Percentiles rank a stretch among this genome's conserved stretches.
Evolutionary conservation across 768 basidiomycete species (phyloP).

Genomic region (Leccinum boreale): DNA sequence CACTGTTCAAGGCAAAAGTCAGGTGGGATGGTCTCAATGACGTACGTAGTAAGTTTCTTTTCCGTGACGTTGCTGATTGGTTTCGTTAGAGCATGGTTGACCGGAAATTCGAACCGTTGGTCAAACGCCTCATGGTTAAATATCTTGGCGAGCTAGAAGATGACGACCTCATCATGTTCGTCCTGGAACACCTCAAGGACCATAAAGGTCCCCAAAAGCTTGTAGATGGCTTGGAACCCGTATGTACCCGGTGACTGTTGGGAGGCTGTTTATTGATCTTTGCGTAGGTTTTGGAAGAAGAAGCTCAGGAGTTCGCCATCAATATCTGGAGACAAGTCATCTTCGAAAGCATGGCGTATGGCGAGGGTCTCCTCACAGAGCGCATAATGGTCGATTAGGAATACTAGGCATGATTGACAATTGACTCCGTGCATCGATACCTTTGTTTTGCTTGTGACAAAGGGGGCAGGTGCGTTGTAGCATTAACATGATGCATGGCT

Average conservation of each 20-base stretch:
- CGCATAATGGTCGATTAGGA: conserved; percentile 72
- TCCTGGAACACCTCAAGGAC: conserved; percentile 88
- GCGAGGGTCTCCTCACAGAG: conserved; percentile 84
- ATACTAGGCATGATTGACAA: conserved; percentile 6
- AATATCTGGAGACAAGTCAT: conserved; percentile 89
- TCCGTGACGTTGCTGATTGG: conserved; percentile 11
- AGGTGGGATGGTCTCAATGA: conserved; percentile 91
- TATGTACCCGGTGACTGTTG: conserved; percentile 42
- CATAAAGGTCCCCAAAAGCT: conserved; percentile 83
- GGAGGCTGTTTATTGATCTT: conserved; percentile 2
- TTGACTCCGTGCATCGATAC: conserved; percentile 22
- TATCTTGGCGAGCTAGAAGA: conserved; percentile 92
- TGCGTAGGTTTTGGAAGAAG: conserved; percentile 84
- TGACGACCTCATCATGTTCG: conserved; percentile 92
- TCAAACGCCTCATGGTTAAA: conserved; percentile 79
- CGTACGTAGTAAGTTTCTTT: conserved; percentile 43
- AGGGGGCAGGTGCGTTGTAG: conserved; percentile 65
- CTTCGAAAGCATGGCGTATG: conserved; percentile 93
- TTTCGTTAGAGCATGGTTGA: conserved; percentile 70
- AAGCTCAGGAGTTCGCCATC: conserved; percentile 75
- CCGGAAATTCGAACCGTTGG: conserved; percentile 80
- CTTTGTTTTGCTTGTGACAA: conserved; percentile 26
- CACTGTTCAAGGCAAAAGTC: conserved; percentile 79
- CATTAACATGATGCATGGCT: conserved; percentile 38
- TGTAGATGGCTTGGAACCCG: conserved; percentile 87